Evolutionary conservation across 805 yeast species (phyloP), one percentile per base, ranked within the genome.

Genomic region (Teunomyces barrocoloradensis): DNA sequence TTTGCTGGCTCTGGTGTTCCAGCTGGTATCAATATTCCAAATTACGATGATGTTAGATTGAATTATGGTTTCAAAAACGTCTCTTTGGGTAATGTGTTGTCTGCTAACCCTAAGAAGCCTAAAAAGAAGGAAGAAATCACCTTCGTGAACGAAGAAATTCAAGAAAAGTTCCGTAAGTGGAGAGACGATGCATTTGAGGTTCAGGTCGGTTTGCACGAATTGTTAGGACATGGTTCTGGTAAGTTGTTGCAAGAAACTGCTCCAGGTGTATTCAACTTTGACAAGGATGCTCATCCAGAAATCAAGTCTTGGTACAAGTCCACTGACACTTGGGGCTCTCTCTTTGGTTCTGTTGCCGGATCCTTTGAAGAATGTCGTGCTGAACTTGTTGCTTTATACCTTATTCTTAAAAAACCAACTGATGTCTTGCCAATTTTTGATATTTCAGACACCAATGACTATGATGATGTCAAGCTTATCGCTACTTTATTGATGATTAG

Each of bases 321-420:
- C 48, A 91, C 90, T 44, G 89, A 89, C 63, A 89, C 96, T 3
- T 89, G 96, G 96, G 92, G 96, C 3, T 84, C 92, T 3, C 72
- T 85, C 45, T 89, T 89, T 64, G 92, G 96, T 9, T 74, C 85
- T 3, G 65, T 84, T 51, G 87, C 96, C 6, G 96, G 96, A 23
- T 83, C 95, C 1, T 89, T 85, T 62, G 97, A 89, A 67, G 97
- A 89, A 66, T 89, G 96, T 64, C 81, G 97, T 57, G 97, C 97
- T 21, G 97, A 89, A 64, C 80, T 85, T 49, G 95, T 89, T 41
- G 96, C 96, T 4, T 79, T 89, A 80, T 87, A 79, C 63, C 77
- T 89, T 54, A 79, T 85, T 56, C 80, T 91, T 41, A 84, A 85
- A 65, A 73, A 80, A 48, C 75, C 76, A 13, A 41, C 51, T n/a